Evolutionary conservation across 441 rosid genomes (phyloP).

Genomic region (Bocquillonia castaneifolia): DNA sequence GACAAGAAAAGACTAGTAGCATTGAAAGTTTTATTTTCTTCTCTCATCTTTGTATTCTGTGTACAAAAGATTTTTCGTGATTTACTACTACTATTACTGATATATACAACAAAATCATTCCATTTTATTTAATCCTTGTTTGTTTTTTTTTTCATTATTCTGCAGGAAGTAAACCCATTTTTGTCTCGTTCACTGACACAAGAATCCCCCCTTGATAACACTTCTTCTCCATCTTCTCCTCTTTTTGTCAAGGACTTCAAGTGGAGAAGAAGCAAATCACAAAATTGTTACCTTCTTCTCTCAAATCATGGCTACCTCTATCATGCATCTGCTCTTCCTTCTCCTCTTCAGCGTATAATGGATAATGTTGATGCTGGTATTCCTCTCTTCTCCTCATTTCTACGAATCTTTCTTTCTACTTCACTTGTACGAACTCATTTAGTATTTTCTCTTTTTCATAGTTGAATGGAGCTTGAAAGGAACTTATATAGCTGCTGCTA

Average conservation of each 20-base stretch:
- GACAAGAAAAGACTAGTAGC: no score
- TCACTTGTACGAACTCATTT: no score
- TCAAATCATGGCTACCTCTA: conserved; percentile 50
- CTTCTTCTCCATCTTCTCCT: no score
- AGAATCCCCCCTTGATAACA: conserved; percentile 20
- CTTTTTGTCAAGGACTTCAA: conserved; percentile 48
- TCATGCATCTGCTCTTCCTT: conserved; percentile 49
- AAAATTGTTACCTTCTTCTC: conserved; percentile 53
- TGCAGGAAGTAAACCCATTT: conserved; percentile 45
- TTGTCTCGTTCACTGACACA: conserved; percentile 46
- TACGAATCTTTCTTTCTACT: no score
- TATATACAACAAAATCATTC: no score
- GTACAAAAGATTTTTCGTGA: no score
- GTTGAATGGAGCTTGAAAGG: conserved; percentile 88
- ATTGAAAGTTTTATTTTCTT: no score
- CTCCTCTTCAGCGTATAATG: conserved; percentile 47
- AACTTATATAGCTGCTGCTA: conserved; percentile 64
- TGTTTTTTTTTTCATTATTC: no score
- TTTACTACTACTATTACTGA: no score
- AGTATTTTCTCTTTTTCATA: conserved; percentile 23
- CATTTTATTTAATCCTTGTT: no score
- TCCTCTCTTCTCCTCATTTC: conserved; percentile 3
- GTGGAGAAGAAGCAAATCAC: conserved; percentile 50
- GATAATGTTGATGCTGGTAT: conserved; percentile 80
- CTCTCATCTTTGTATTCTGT: no score